These are phyloP conservation scores for Verticillium nonalfalfae DNA, from an alignment of 2,329 filamentous ascomycete genomes.

Conservation along the genomic window DNA sequence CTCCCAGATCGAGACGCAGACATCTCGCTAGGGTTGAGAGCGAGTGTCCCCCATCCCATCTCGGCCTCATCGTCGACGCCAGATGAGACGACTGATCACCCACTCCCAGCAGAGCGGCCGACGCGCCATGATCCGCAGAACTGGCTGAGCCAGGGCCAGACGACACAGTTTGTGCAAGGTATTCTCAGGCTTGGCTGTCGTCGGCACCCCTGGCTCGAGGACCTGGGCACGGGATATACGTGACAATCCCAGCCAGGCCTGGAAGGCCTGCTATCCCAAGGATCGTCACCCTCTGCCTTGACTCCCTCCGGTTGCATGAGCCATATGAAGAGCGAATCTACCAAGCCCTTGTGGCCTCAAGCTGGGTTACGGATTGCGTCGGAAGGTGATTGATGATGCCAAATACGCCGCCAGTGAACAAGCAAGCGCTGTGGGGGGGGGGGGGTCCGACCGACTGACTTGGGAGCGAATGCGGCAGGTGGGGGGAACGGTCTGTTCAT, in stretches of 20 bases:
- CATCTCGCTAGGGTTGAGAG: neutral
- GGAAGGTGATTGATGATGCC: neutral
- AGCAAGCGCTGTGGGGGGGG: neutral
- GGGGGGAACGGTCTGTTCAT: neutral
- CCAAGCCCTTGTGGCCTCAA: neutral
- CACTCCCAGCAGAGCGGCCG: constrained; percentile 9
- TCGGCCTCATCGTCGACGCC: constrained; percentile 1
- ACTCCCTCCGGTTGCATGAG: constrained; percentile 1
- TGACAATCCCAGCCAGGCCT: neutral
- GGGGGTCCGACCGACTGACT: neutral
- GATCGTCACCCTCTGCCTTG: constrained; percentile 5
- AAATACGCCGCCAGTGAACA: neutral
- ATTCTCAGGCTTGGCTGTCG: constrained; percentile 9
- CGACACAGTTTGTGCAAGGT: constrained; percentile 8
- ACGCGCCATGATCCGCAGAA: constrained; percentile 9
- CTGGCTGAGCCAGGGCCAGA: constrained; percentile 5
- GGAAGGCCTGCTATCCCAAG: constrained; percentile 1
- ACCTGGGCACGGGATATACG: constrained; percentile 3
- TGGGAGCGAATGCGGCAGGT: neutral
- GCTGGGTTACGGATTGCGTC: neutral
- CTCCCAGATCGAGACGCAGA: neutral
- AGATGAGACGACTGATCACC: constrained; percentile 5
- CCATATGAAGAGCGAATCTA: neutral
- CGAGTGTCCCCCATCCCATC: neutral
- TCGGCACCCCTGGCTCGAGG: constrained; percentile 6